Evolutionary conservation across 345 rosid species (phyloP), one percentile per base, ranked within the genome.

Genomic region (Brassica rapa): DNA sequence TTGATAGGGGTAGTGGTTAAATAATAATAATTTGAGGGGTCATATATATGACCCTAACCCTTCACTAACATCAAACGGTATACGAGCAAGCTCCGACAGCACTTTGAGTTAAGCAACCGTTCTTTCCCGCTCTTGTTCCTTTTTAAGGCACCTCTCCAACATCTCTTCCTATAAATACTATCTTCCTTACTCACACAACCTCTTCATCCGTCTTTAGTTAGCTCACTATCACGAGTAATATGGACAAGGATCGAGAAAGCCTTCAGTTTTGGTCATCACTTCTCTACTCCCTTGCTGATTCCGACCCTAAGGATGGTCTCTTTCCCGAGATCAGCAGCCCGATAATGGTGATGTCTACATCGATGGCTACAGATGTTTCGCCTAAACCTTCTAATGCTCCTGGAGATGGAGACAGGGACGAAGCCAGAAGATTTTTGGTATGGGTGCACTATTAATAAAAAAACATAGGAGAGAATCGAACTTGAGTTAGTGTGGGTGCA

Each of bases 121-220:
- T 56, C 59, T 67, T 75, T 69, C 70, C 80, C 63, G 80, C 80
- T 62, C 70, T 70, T 62, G 57, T 53, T 62, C 23, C 21, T 3
- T 10, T 60, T 23, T 23, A 35, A 71, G 39, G 66, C 55, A 70
- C 65, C 35, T 43, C 67, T 15, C 6, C 7, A 72, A 15, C 27
- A 33, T 53, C 64, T 53, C 32, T 49, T 15, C 10, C 30, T 70
- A 77, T 70, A 69, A 62, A 35, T 62, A 46, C 19, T 6, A 27
- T 62, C 11, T 68, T 46, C 11, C 9, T 2, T 33, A 35, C 32
- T 14, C 14, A 4, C n/a, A 51, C 29, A 24, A 16, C 2, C 10
- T 70, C 69, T 30, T 49, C 69, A 62, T 51, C 63, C 51, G 62
- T 76, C 59, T 37, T 11, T 32, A 5, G 0, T 12, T 41, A 49